A percentile compares a stretch with the other conserved stretches of the same genome.
Evolutionary conservation across 2,329 filamentous ascomycete genomes (phyloP).

Genomic region (Taxawa tesnikishii): DNA sequence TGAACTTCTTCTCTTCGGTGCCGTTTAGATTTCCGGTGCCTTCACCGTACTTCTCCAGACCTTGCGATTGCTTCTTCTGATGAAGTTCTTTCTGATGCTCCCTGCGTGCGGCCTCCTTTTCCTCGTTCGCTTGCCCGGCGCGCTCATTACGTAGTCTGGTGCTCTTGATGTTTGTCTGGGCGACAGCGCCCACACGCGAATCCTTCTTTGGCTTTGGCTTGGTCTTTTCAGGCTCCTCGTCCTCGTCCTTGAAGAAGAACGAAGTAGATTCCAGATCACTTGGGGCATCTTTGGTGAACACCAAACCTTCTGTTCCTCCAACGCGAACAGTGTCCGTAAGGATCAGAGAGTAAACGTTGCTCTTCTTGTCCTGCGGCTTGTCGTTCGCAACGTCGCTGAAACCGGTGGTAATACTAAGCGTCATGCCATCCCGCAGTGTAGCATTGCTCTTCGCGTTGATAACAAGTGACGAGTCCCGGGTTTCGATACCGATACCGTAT

Average conservation of each 20-base stretch:
- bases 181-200: conserved; percentile 69
- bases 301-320: conserved; percentile 60
- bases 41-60: conserved; percentile 73
- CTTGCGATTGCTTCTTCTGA: conserved; percentile 78
- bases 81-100: conserved; percentile 89
- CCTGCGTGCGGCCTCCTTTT: conserved; percentile 72
- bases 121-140: conserved; percentile 76
- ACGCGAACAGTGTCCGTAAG: conserved; percentile 91
- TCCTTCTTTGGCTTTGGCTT: conserved; percentile 82
- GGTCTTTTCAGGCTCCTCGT: conserved; percentile 72
- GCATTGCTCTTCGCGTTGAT: conserved; percentile 79
- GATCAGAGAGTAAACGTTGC: conserved; percentile 76
- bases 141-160: conserved; percentile 86
- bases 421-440: conserved; percentile 91
- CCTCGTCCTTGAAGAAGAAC: conserved; percentile 97
- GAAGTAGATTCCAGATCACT: conserved; percentile 88
- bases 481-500: conserved; percentile 85
- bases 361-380: conserved; percentile 78
- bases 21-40: conserved; percentile 77
- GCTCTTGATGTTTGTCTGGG: conserved; percentile 89
- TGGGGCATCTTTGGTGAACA: conserved; percentile 89
- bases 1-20: conserved; percentile 94
- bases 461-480: conserved; percentile 68
- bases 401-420: conserved; percentile 77
- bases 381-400: conserved; percentile 83